phyloP scores from a whole-genome alignment of 345 rosid genomes.

The Aegle marmelos region DNA sequence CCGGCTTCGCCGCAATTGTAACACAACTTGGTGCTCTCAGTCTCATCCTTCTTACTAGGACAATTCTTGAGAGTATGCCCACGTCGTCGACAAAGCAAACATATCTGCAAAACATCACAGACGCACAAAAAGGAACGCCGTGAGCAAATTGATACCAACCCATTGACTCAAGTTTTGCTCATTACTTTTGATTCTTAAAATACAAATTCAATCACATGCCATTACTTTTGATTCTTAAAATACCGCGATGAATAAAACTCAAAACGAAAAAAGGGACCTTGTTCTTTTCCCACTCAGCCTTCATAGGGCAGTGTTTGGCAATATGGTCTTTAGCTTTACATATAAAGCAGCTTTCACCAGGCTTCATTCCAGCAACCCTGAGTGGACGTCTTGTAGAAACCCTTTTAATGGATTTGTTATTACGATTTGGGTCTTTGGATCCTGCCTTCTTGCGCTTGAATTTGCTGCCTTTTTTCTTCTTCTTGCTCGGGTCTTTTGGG shows the following conservation, averaged over 20 bases:
- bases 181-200: not conserved
- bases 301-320: conserved; percentile 79
- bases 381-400: conserved; percentile 69
- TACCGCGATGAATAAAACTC: not conserved
- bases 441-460: conserved; percentile 60
- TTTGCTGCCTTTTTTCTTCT: conserved; percentile 49
- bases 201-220: not conserved
- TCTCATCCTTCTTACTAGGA: conserved; percentile 58
- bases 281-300: conserved; percentile 83
- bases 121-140: conserved; percentile 12
- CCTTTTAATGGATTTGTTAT: conserved; percentile 25
- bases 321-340: conserved; percentile 78
- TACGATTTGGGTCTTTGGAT: conserved; percentile 19
- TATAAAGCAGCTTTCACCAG: conserved; percentile 87
- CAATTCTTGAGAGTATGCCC: conserved; percentile 93
- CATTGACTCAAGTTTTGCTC: not conserved
- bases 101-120: conserved; percentile 50
- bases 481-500: conserved; percentile 59
- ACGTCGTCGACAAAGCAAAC: conserved; percentile 72
- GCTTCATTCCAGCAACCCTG: conserved; percentile 88
- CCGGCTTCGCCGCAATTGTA: conserved; percentile 82
- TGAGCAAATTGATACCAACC: not conserved
- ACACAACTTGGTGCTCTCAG: conserved; percentile 56
- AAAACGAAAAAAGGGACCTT: conserved; percentile 49
- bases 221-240: not conserved